phyloP scores from a whole-genome alignment of 2,329 filamentous ascomycete genomes.

The Venturia asperata region DNA sequence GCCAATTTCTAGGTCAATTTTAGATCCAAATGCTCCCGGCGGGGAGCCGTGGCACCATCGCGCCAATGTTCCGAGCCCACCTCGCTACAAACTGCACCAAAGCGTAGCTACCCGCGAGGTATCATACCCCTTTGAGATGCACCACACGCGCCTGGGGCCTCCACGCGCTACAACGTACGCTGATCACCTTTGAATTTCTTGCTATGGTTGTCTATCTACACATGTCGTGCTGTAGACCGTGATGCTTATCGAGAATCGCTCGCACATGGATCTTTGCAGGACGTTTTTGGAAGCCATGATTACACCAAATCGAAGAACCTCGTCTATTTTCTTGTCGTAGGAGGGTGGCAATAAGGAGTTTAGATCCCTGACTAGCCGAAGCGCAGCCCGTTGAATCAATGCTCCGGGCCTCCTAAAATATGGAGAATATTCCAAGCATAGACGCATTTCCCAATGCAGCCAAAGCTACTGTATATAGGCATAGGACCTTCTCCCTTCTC shows the following conservation, averaged over 20 bases:
- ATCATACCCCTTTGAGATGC: conserved; percentile 4
- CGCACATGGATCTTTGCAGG: background rate
- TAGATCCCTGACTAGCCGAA: conserved; percentile 9
- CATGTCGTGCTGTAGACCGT: background rate
- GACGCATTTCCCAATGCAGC: background rate
- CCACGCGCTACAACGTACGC: background rate
- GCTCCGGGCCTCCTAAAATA: background rate
- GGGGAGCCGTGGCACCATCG: conserved; percentile 5
- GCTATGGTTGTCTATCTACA: background rate
- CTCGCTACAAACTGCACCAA: background rate
- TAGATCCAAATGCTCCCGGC: background rate
- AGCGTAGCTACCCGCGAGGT: background rate
- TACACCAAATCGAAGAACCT: background rate
- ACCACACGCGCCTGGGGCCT: background rate
- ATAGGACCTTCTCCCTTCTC: background rate
- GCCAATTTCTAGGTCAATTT: background rate
- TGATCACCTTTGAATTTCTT: background rate
- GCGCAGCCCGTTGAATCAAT: background rate
- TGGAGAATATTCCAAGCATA: conserved; percentile 7
- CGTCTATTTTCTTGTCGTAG: background rate
- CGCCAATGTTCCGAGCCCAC: background rate
- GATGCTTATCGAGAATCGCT: background rate
- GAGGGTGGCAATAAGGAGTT: background rate
- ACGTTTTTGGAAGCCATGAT: background rate
- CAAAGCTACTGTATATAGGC: background rate